Conservation (phyloP, 306 rosid genomes). For the Quercus agrifolia region DNA sequence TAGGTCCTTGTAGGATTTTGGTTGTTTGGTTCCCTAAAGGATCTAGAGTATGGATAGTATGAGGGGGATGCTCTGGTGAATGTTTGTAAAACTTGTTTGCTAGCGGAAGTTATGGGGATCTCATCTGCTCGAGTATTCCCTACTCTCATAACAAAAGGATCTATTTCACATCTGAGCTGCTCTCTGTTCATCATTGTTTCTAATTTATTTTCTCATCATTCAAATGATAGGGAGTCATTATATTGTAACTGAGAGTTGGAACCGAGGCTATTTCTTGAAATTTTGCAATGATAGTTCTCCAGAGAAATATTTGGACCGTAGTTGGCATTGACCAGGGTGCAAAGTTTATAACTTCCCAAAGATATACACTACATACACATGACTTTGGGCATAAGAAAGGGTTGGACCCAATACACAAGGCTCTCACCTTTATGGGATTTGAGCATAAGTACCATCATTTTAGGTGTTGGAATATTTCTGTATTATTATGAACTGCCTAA, state of each 20-base stretch:
- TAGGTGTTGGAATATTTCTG: background rate
- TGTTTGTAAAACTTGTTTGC: background rate
- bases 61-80: conserved; percentile 4
- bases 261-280: background rate
- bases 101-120: background rate
- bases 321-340: background rate
- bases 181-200: background rate
- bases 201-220: background rate
- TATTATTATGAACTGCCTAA: background rate
- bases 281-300: background rate
- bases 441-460: background rate
- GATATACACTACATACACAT: background rate
- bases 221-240: background rate
- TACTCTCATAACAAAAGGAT: background rate
- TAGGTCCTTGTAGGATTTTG: conserved; percentile 10
- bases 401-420: too few species aligned
- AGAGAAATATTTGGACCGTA: background rate
- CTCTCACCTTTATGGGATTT: too few species aligned
- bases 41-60: background rate
- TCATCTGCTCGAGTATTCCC: background rate
- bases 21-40: background rate
- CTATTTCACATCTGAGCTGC: background rate
- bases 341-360: background rate
- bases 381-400: too few species aligned
- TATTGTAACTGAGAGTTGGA: background rate